These are phyloP conservation scores for Agaricus bisporus DNA, from an alignment of 768 basidiomycete genomes.

Conservation along the genomic window DNA sequence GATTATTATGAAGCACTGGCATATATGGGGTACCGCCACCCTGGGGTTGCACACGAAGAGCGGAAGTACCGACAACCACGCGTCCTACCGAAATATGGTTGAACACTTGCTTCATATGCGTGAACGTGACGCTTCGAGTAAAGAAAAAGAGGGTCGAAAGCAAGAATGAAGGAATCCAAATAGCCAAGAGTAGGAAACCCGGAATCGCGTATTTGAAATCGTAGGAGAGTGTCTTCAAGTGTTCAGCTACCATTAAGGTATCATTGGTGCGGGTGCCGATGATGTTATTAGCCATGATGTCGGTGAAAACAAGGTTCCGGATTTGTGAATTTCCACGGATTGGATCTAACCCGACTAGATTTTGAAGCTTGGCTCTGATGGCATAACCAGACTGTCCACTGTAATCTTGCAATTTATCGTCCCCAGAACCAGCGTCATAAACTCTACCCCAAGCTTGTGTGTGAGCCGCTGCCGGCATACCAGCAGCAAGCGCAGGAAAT, in stretches of 20 bases:
- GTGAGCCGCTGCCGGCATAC: not conserved
- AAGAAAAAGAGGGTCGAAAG: not conserved
- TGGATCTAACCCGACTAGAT: not conserved
- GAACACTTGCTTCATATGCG: not conserved
- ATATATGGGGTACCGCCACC: too few species aligned
- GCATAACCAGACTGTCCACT: not conserved
- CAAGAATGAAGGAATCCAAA: constrained; percentile 2
- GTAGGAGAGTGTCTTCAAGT: not conserved
- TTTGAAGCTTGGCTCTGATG: not conserved
- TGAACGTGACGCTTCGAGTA: not conserved
- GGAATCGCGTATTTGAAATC: constrained; percentile 1
- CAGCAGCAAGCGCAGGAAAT: not conserved
- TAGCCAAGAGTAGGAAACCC: not conserved
- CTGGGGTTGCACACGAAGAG: too few species aligned
- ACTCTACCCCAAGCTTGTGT: not conserved
- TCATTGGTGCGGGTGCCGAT: not conserved
- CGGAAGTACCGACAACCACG: too few species aligned
- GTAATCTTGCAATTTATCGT: not conserved
- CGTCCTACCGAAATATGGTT: not conserved
- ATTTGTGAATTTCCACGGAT: not conserved
- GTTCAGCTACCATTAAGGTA: not conserved
- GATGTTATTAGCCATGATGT: constrained; percentile 1
- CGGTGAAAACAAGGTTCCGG: not conserved
- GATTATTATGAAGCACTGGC: too few species aligned
- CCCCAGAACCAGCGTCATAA: not conserved